Percentiles rank a stretch among this genome's conserved stretches.
Conservation (phyloP, 495 filamentous ascomycete species). For the Geoglossum glabrum region DNA sequence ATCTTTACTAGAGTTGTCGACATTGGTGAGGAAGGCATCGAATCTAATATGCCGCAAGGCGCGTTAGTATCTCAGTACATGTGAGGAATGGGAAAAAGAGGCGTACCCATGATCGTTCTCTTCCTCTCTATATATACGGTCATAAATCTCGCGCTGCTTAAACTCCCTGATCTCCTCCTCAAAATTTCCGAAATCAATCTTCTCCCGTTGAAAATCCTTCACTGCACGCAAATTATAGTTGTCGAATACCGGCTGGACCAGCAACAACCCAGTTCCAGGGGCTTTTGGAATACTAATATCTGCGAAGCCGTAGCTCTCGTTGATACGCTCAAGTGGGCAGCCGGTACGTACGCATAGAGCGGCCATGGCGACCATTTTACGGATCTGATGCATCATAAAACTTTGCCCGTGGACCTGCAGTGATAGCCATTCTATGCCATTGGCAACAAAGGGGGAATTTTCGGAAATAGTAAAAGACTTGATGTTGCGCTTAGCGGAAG, state of each 20-base stretch:
- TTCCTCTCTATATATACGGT: slow-evolving; percentile 75
- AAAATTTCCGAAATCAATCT: slow-evolving; percentile 59
- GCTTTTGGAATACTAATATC: slow-evolving; percentile 85
- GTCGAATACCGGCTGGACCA: slow-evolving; percentile 81
- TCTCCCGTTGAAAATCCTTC: slow-evolving; percentile 30
- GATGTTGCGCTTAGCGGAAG: slow-evolving; percentile 71
- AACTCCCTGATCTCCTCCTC: slow-evolving; percentile 65
- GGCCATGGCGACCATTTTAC: slow-evolving; percentile 94
- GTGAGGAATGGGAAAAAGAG: neutral
- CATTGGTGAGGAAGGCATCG: slow-evolving; percentile 62
- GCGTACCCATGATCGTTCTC: slow-evolving; percentile 56
- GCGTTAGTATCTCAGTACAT: neutral
- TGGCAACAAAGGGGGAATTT: slow-evolving; percentile 50
- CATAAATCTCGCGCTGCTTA: slow-evolving; percentile 85
- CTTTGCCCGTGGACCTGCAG: slow-evolving; percentile 91
- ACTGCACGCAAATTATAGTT: slow-evolving; percentile 50
- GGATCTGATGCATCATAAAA: slow-evolving; percentile 99
- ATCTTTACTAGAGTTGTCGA: slow-evolving; percentile 53
- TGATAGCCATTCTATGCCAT: slow-evolving; percentile 85
- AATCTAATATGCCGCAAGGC: slow-evolving; percentile 25
- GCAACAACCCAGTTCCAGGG: slow-evolving; percentile 64
- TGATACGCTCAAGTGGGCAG: slow-evolving; percentile 40
- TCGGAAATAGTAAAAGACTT: slow-evolving; percentile 60
- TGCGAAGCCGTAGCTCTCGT: slow-evolving; percentile 40
- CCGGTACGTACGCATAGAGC: slow-evolving; percentile 68